A percentile compares a stretch with the other conserved stretches of the same genome.
phyloP scores from a whole-genome alignment of 129 eudicot species.

The Flaveria robusta region DNA sequence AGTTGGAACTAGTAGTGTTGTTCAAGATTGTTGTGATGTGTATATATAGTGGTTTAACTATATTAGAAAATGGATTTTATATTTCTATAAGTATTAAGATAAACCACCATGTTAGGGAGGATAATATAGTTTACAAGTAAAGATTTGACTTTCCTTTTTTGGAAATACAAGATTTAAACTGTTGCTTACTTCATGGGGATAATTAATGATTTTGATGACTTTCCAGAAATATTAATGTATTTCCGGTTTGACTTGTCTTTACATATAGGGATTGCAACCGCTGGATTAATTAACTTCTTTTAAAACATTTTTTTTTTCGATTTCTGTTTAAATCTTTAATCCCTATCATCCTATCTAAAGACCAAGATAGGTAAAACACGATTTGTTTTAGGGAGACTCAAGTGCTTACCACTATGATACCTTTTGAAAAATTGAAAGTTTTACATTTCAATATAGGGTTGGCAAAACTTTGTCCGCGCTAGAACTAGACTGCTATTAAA shows the following conservation, averaged over 20 bases:
- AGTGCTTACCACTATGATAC: too few relatives aligned
- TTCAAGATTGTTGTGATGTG: constrained; percentile 10
- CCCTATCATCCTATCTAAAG: too few relatives aligned
- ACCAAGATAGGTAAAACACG: too few relatives aligned
- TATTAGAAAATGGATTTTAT: not conserved
- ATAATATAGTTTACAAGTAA: constrained; percentile 31
- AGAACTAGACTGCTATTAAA: too few relatives aligned
- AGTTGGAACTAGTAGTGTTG: constrained; percentile 10
- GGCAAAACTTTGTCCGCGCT: not conserved
- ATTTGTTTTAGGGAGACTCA: too few relatives aligned
- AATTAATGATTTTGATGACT: constrained; percentile 13
- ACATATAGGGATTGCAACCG: not conserved
- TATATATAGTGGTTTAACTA: constrained; percentile 21
- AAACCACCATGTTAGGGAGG: constrained; percentile 23
- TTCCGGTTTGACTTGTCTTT: not conserved
- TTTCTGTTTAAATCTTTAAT: too few relatives aligned
- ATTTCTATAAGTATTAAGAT: not conserved
- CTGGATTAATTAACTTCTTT: not conserved
- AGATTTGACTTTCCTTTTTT: constrained; percentile 39
- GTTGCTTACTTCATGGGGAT: constrained; percentile 31
- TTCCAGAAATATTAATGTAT: constrained; percentile 7
- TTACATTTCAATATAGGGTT: too few relatives aligned
- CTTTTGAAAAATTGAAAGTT: too few relatives aligned
- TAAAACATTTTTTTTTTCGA: too few relatives aligned
- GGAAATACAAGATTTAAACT: constrained; percentile 32